Evolutionary conservation across 2,329 filamentous ascomycete genomes (phyloP), one percentile per base, ranked within the genome.

Genomic region (Colletotrichum karsti): DNA sequence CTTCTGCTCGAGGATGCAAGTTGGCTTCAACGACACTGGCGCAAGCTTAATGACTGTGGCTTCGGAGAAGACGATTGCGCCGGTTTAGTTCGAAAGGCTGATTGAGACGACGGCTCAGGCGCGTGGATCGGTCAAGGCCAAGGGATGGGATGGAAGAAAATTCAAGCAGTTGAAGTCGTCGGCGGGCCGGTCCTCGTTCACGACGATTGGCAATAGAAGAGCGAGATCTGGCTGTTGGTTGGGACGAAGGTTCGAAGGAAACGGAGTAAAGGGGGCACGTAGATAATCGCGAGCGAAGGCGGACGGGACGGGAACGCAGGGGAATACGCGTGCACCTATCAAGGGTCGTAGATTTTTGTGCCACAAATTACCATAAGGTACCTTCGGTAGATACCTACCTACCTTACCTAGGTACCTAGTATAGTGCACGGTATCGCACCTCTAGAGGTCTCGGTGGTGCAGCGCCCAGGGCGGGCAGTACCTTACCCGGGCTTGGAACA

Each of bases 1-100:
- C 83, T 76, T 64, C 18, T 24, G n/a, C 30, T 35, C 20, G 37
- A 50, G 7, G 37, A 56, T 28, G 53, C 51, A 51, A 33, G 26
- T 51, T 39, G 51, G 26, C 59, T 64, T 57, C 37, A 39, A 20
- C 30, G 28, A 28, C 28, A 24, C 18, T 22, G 35, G 35, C 51
- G 37, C 44, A 15, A 37, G 37, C 42, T 46, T 44, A 13, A 12
- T 15, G 26, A 15, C 46, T 51, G 24, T n/a, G 18, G 26, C 26
- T 28, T 51, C n/a, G 24, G 24, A 35, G 58, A 33, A 37, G 24
- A 48, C 59, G 22, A 63, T 37, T 63, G 59, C 51, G 59, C 64
- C 59, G 30, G 35, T n/a, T 4, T 26, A n/a, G 30, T 18, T 51
- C 18, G 24, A n/a, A 10, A 18, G 18, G 63, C 24, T 26, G n/a